Conservation (phyloP, 441 rosid species). For the Erodium texanum region DNA sequence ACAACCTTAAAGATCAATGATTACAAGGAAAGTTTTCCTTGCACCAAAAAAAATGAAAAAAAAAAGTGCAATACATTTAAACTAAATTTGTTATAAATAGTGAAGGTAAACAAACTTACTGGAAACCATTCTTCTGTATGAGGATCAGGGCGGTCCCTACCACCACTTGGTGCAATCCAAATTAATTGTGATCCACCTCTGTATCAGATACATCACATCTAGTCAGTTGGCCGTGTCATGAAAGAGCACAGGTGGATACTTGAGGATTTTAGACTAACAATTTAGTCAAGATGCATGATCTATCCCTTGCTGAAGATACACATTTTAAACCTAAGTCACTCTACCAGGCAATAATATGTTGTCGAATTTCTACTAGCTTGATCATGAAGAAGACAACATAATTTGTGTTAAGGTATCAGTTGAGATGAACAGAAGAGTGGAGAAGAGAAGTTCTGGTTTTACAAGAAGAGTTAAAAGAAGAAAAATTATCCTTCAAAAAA, state of each 20-base stretch:
- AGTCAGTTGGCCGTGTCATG: slow-evolving; percentile 10
- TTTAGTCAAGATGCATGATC: neutral
- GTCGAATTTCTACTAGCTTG: neutral
- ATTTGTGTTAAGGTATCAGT: neutral
- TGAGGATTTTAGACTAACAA: neutral
- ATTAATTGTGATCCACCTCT: slow-evolving; percentile 77
- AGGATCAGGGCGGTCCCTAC: slow-evolving; percentile 93
- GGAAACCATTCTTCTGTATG: slow-evolving; percentile 73
- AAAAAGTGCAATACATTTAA: neutral
- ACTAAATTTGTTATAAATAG: neutral
- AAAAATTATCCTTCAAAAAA: neutral
- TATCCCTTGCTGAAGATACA: neutral
- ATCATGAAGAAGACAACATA: neutral
- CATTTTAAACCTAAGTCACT: neutral
- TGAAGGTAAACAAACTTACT: slow-evolving; percentile 37
- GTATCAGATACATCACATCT: slow-evolving; percentile 14
- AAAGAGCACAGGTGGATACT: slow-evolving; percentile 4
- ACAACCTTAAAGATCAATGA: neutral
- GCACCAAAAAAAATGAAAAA: slow-evolving; percentile 5
- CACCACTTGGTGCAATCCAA: slow-evolving; percentile 99
- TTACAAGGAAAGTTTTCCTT: neutral
- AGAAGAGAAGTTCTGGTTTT: neutral
- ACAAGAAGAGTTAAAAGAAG: neutral
- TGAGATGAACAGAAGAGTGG: neutral
- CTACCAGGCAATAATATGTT: too few relatives aligned